Evolutionary conservation across 192 early-diverging fungal genomes (phyloP).

Genomic region (Phycomyces blakesleeanus): DNA sequence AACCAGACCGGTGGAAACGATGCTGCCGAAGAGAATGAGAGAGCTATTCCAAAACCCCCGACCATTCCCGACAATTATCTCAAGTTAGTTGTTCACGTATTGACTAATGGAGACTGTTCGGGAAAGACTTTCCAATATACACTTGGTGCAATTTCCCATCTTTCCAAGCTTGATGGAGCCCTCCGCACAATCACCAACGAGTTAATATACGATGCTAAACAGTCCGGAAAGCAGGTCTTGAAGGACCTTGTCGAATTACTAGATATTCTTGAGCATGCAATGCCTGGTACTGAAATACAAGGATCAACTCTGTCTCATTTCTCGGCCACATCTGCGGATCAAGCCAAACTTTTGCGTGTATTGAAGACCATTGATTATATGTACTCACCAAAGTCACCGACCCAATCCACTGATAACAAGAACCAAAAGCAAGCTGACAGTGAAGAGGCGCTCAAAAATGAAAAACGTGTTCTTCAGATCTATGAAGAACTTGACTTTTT

Average conservation of each 20-base stretch:
- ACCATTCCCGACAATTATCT: conserved; percentile 78
- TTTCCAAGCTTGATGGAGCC: conserved; percentile 67
- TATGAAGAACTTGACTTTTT: conserved; percentile 53
- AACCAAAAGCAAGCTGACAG: conserved; percentile 17
- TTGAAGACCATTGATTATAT: conserved; percentile 94
- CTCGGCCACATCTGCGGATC: conserved; percentile 79
- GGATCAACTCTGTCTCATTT: conserved; percentile 72
- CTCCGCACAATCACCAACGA: conserved; percentile 77
- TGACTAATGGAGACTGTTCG: conserved; percentile 88
- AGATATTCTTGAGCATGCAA: conserved; percentile 48
- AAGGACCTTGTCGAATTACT: conserved; percentile 67
- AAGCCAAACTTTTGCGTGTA: conserved; percentile 89
- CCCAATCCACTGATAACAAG: conserved; percentile 37
- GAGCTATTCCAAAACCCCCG: conserved; percentile 61
- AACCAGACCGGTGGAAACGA: neutral
- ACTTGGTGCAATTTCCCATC: conserved; percentile 82
- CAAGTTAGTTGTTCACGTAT: conserved; percentile 83
- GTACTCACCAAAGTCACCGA: conserved; percentile 47
- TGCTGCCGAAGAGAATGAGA: conserved; percentile 2
- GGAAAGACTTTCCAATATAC: conserved; percentile 94
- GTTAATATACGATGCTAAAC: conserved; percentile 66
- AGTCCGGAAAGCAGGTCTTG: conserved; percentile 63
- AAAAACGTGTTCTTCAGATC: conserved; percentile 46
- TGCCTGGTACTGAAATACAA: conserved; percentile 68
- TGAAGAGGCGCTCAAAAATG: conserved; percentile 32